A percentile compares a stretch with the other conserved stretches of the same genome.
Evolutionary conservation across 2,329 filamentous ascomycete genomes (phyloP).

Genomic region (Cladorrhinum sp.): DNA sequence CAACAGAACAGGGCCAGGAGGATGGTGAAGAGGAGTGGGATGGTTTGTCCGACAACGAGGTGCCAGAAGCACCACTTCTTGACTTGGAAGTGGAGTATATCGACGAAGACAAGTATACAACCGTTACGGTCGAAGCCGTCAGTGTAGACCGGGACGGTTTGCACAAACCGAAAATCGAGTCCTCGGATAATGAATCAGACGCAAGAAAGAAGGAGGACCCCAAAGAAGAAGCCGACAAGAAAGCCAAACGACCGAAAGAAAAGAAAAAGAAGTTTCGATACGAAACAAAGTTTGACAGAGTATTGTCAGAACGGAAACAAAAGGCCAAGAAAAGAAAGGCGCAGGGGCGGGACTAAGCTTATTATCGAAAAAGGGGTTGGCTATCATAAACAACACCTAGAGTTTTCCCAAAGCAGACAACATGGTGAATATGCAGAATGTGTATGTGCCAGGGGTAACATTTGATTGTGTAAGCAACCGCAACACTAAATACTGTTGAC

Average conservation of each 20-base stretch:
- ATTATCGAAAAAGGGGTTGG: neutral
- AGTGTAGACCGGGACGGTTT: slow-evolving; percentile 73
- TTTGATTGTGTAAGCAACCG: slow-evolving; percentile 15
- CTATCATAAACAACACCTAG: neutral
- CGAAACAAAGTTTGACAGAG: slow-evolving; percentile 81
- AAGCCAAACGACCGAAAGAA: slow-evolving; percentile 54
- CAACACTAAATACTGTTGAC: slow-evolving; percentile 19
- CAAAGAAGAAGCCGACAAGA: slow-evolving; percentile 28
- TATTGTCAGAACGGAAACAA: slow-evolving; percentile 67
- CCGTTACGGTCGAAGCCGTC: slow-evolving; percentile 89
- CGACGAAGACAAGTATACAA: slow-evolving; percentile 94
- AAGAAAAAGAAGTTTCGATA: slow-evolving; percentile 93
- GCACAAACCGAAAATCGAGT: slow-evolving; percentile 46
- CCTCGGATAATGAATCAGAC: slow-evolving; percentile 36
- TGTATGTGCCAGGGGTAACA: slow-evolving; percentile 8
- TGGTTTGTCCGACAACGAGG: slow-evolving; percentile 55
- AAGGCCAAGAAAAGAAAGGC: slow-evolving; percentile 58
- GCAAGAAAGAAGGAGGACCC: slow-evolving; percentile 35
- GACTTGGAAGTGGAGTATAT: slow-evolving; percentile 91
- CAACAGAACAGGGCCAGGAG: slow-evolving; percentile 37
- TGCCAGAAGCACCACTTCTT: slow-evolving; percentile 46
- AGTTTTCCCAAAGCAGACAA: neutral
- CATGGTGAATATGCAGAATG: neutral
- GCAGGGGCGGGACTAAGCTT: slow-evolving; percentile 5
- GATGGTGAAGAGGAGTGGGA: slow-evolving; percentile 58